Evolutionary conservation across 305 asterid species (phyloP).

Genomic region (Fraxinus velutina): DNA sequence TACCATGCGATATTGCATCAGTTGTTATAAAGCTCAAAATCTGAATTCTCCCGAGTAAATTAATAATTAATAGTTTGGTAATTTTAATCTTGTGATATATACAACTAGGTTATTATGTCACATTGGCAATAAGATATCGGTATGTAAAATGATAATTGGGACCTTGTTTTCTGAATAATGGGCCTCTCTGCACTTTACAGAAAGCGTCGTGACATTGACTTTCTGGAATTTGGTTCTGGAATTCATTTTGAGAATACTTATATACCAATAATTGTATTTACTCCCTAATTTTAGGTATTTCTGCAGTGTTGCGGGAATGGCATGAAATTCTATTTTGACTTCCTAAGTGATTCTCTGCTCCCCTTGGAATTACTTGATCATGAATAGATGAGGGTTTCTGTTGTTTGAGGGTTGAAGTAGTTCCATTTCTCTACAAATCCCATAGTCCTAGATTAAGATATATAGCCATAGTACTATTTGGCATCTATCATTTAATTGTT

Average conservation of each 20-base stretch:
- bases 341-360: not conserved
- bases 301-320: not conserved
- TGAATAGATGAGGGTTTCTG: not conserved
- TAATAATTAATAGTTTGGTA: not conserved
- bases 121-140: not conserved
- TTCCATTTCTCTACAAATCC: slow-evolving; percentile 5
- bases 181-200: not conserved
- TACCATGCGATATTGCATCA: not conserved
- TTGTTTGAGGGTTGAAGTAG: slow-evolving; percentile 1
- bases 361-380: not conserved
- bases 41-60: not conserved
- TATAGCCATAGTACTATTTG: not conserved
- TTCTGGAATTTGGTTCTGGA: not conserved
- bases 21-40: not conserved
- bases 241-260: not conserved
- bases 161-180: not conserved
- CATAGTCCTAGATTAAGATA: not conserved
- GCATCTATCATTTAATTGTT: not conserved
- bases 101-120: not conserved
- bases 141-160: not conserved
- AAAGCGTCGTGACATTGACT: not conserved
- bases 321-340: not conserved
- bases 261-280: not conserved
- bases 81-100: not conserved
- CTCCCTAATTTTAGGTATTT: not conserved